Conservation (phyloP, 2,329 filamentous ascomycete species). For the Teratosphaeria nubilosa region DNA sequence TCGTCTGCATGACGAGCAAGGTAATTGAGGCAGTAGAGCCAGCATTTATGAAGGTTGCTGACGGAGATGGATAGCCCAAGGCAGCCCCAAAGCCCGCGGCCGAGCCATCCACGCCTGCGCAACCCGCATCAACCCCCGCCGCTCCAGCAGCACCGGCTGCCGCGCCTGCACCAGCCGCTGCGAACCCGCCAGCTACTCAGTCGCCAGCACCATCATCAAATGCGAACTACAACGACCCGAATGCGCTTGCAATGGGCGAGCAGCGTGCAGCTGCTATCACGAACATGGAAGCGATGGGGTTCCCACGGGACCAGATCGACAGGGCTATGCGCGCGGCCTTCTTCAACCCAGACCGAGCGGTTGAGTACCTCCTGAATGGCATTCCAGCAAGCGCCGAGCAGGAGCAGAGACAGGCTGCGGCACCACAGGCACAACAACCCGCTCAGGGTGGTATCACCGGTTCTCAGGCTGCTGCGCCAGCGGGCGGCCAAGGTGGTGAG, state of each 20-base stretch:
- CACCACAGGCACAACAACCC: constrained; percentile 31
- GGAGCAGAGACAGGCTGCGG: constrained; percentile 48
- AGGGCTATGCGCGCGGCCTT: constrained; percentile 92
- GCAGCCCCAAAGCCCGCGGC: constrained; percentile 24
- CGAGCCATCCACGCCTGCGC: constrained; percentile 33
- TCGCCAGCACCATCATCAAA: constrained; percentile 36
- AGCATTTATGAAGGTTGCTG: neutral
- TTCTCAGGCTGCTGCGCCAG: constrained; percentile 13
- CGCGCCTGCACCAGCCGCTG: constrained; percentile 49
- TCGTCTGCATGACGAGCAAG: constrained; percentile 96
- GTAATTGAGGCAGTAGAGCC: neutral
- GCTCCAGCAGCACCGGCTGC: constrained; percentile 29
- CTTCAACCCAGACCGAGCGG: constrained; percentile 92
- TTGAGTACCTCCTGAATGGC: constrained; percentile 87
- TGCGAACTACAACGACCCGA: constrained; percentile 56
- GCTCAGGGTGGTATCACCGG: constrained; percentile 29
- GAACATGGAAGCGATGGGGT: constrained; percentile 97
- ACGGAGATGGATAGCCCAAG: constrained; percentile 53
- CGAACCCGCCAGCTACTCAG: constrained; percentile 41
- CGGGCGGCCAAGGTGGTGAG: constrained; percentile 37
- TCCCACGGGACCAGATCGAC: constrained; percentile 78
- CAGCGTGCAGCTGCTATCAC: constrained; percentile 73
- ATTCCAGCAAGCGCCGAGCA: constrained; percentile 78
- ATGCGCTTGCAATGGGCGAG: constrained; percentile 74
- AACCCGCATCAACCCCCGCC: constrained; percentile 33